Evolutionary conservation across 257 asterid genomes (phyloP), one percentile per base, ranked within the genome.

Genomic region (Capsicum pubescens): DNA sequence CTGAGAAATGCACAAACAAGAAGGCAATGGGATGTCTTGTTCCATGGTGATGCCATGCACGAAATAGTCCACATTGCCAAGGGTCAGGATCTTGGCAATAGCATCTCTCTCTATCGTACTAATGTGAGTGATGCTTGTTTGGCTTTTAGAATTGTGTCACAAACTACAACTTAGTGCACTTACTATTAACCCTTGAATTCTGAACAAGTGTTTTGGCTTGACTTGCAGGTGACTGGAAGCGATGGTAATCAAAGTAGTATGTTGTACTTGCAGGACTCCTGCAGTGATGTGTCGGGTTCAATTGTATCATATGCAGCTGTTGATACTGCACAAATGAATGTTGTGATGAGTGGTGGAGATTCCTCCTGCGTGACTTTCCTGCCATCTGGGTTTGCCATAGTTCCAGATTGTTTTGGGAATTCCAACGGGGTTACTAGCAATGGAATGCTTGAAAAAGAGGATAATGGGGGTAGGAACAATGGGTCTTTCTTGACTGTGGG

Each of bases 371-470:
- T 93, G 81, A 91, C 89, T 19, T 85, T 94, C 83, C 83, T 94
- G 76, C 98, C 99, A 6, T 93, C 98, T 0, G 99, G 99, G 16
- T 93, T 94, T 46, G 89, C 94, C 0, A 90, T 95, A 1, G 84
- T 89, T 39, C 98, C 99, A 1, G 97, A 90, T 68, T 89, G 92
- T 70, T 82, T 78, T 44, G 83, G 88, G 0, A 85, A 89, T 8
- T 83, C 92, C 0, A 50, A 82, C 59, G 79, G 83, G 44, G 84
- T 86, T 1, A 64, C 78, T 14, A 6, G 77, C 68, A 82, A 63
- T 15, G 89, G 87, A 68, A 67, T 55, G 56, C 44, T 16, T 0
- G 52, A 48, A 1, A 77, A 83, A 19, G 91, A 82, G 8, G 87
- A 72, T 5, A 61, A 79, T 14, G 87, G 83, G 58, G 91, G 85